A percentile compares a stretch with the other conserved stretches of the same genome.
Conservation (phyloP, 225 moss, liverwort and hornwort genomes). For the Neckera pumila region DNA sequence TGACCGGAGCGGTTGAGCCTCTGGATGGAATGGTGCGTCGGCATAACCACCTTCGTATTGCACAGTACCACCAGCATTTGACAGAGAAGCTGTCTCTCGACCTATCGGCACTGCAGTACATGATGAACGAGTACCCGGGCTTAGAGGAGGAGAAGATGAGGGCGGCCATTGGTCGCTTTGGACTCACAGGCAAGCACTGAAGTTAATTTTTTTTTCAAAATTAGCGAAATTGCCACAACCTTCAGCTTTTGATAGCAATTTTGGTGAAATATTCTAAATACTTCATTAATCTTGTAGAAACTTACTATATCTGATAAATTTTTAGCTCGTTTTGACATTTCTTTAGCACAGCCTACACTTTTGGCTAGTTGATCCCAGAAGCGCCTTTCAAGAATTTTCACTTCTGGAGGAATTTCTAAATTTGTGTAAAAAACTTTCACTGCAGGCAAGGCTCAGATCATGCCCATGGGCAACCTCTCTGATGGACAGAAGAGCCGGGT, state of each 20-base stretch:
- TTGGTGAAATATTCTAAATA: background rate
- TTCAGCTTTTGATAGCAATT: background rate
- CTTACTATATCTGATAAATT: background rate
- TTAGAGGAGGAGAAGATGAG: conserved; percentile 88
- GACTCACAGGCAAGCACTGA: conserved; percentile 52
- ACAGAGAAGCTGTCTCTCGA: conserved; percentile 57
- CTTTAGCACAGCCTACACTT: background rate
- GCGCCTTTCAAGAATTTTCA: background rate
- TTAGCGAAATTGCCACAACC: background rate
- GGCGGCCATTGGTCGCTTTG: conserved; percentile 78
- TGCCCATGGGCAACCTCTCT: conserved; percentile 85
- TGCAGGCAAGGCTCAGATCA: conserved; percentile 46
- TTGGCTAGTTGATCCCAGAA: background rate
- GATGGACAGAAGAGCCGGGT: conserved; percentile 85
- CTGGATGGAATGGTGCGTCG: conserved; percentile 85
- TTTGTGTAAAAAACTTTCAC: background rate
- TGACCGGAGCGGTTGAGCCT: conserved; percentile 82
- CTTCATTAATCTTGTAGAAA: background rate
- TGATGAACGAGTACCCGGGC: conserved; percentile 79
- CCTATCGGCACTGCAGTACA: conserved; percentile 60
- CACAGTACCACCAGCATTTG: conserved; percentile 82
- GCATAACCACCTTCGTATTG: conserved; percentile 82
- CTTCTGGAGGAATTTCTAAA: background rate
- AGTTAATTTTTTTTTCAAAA: background rate
- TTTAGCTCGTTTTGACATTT: background rate